Percentiles rank a stretch among this genome's conserved stretches.
Evolutionary conservation across 371 early-diverging fungal genomes (phyloP).

Genomic region (Sanchytrium tribonematis): DNA sequence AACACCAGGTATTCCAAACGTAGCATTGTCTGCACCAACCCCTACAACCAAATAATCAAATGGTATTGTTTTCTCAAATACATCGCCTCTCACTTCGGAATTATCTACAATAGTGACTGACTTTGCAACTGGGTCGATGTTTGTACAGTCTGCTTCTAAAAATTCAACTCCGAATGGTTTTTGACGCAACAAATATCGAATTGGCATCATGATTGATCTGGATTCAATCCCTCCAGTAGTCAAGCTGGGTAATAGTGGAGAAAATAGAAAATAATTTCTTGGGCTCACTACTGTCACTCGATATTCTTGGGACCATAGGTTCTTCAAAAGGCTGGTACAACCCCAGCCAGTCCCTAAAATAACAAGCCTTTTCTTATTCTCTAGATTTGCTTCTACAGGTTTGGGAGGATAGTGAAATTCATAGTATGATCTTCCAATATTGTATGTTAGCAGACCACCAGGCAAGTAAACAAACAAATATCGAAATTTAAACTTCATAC

Average conservation of each 20-base stretch:
- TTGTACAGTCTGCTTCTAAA: slow-evolving; percentile 54
- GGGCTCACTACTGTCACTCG: slow-evolving; percentile 58
- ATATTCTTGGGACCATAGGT: slow-evolving; percentile 37
- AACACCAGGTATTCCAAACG: slow-evolving; percentile 54
- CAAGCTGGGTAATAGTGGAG: slow-evolving; percentile 52
- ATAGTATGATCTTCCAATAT: not conserved
- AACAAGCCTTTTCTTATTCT: slow-evolving; percentile 26
- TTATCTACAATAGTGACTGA: slow-evolving; percentile 29
- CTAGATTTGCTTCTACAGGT: not conserved
- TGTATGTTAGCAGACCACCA: not conserved
- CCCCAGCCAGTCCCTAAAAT: slow-evolving; percentile 73
- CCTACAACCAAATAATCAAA: slow-evolving; percentile 51
- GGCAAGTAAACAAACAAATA: not conserved
- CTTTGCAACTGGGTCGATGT: slow-evolving; percentile 45
- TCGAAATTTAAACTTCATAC: not conserved
- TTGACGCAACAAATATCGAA: slow-evolving; percentile 52
- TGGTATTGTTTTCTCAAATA: not conserved
- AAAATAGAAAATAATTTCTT: slow-evolving; percentile 74
- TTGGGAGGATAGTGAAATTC: not conserved
- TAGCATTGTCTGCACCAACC: slow-evolving; percentile 49
- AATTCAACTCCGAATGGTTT: slow-evolving; percentile 50
- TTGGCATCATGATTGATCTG: slow-evolving; percentile 54
- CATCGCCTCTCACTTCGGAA: not conserved
- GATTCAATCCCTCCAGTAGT: slow-evolving; percentile 60
- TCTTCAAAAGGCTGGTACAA: slow-evolving; percentile 43